Percentiles rank a stretch among this genome's conserved stretches.
Evolutionary conservation across 139 green algal species (phyloP).

Genomic region (Chlorella sorokiniana): DNA sequence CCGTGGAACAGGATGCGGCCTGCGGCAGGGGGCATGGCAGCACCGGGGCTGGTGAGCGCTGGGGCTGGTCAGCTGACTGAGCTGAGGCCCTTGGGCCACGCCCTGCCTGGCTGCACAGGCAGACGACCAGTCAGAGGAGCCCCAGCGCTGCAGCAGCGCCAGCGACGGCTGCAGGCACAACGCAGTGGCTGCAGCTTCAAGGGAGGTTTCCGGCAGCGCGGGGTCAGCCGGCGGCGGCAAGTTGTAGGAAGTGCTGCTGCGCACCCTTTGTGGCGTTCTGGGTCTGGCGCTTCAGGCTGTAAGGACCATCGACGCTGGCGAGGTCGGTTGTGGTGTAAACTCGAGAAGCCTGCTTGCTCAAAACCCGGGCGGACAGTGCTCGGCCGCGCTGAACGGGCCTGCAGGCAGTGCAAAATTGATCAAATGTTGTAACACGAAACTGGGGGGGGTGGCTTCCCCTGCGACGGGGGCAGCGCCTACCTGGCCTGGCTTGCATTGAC

Average conservation of each 20-base stretch:
- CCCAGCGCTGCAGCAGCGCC: too few relatives aligned
- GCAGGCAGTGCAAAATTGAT: background rate
- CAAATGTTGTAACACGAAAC: too few relatives aligned
- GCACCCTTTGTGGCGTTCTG: slow-evolving; percentile 3
- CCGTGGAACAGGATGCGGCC: slow-evolving; percentile 68
- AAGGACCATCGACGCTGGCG: background rate
- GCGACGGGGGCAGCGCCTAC: background rate
- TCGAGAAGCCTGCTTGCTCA: background rate
- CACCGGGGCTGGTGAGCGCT: background rate
- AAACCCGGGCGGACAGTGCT: background rate
- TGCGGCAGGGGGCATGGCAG: background rate
- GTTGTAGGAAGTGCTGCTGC: background rate
- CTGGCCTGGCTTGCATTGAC: background rate
- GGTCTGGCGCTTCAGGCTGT: background rate
- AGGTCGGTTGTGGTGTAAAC: background rate
- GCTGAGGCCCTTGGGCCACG: background rate
- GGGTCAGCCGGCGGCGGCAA: background rate
- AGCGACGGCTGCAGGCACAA: background rate
- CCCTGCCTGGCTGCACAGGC: too few relatives aligned
- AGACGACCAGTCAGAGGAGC: too few relatives aligned
- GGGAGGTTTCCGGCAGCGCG: too few relatives aligned
- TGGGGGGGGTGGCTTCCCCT: too few relatives aligned
- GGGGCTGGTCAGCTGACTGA: background rate
- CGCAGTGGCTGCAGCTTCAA: background rate
- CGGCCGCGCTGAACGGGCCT: background rate